Evolutionary conservation across 257 asterid species (phyloP).

Genomic region (Salvia rosmarinus): DNA sequence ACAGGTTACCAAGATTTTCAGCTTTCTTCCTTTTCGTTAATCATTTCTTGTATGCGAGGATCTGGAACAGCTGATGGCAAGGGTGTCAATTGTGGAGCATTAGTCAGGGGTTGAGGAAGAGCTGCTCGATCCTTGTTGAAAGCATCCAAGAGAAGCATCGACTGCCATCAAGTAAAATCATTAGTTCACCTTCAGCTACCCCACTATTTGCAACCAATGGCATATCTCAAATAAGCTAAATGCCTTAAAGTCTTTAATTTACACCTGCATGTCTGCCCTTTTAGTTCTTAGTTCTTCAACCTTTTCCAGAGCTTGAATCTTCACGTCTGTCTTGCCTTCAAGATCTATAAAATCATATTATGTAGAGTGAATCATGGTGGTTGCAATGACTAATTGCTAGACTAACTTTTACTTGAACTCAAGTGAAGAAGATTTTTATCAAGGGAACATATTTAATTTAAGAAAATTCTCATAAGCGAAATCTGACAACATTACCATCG

Average conservation of each 20-base stretch:
- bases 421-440: too few relatives aligned
- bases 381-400: too few relatives aligned
- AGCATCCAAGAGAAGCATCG: conserved; percentile 95
- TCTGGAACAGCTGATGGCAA: conserved; percentile 77
- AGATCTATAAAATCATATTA: conserved; percentile 58
- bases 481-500: too few relatives aligned
- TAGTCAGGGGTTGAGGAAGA: conserved; percentile 83
- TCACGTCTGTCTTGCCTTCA: conserved; percentile 91
- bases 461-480: too few relatives aligned
- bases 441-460: too few relatives aligned
- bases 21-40: conserved; percentile 94
- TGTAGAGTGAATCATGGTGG: too few relatives aligned
- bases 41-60: conserved; percentile 87
- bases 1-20: conserved; percentile 98
- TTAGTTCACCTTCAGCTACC: too few relatives aligned
- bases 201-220: too few relatives aligned
- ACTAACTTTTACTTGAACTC: too few relatives aligned
- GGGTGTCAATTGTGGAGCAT: conserved; percentile 59
- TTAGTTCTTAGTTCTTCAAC: conserved; percentile 78
- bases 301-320: conserved; percentile 89
- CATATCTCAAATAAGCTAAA: too few relatives aligned
- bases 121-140: conserved; percentile 96
- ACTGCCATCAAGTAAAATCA: conserved; percentile 55
- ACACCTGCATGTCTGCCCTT: conserved; percentile 98
- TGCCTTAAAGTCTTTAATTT: conserved; percentile 23